Evolutionary conservation across 768 basidiomycete species (phyloP).

Genomic region (Suillus cothurnatus): DNA sequence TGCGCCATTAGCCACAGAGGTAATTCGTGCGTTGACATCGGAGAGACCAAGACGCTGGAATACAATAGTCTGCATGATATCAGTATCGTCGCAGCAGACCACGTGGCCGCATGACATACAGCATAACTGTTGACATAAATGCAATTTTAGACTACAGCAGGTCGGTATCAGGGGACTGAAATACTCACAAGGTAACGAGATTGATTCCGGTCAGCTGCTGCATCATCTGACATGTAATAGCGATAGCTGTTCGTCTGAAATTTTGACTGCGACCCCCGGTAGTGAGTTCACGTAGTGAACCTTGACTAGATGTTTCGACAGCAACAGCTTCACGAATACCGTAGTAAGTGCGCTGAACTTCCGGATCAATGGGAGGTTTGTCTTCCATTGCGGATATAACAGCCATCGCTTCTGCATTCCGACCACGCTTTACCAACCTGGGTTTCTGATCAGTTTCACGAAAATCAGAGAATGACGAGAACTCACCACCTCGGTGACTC

Average conservation of each 20-base stretch:
- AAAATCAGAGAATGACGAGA: background rate
- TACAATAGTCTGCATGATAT: slow-evolving; percentile 14
- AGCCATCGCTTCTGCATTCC: slow-evolving; percentile 40
- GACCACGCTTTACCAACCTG: slow-evolving; percentile 27
- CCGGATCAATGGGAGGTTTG: slow-evolving; percentile 32
- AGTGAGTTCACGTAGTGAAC: slow-evolving; percentile 38
- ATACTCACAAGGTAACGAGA: slow-evolving; percentile 28
- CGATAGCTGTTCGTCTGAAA: slow-evolving; percentile 31
- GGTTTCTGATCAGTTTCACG: background rate
- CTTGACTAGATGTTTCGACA: slow-evolving; percentile 26
- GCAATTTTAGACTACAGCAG: background rate
- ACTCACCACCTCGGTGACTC: slow-evolving; percentile 38
- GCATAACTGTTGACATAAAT: slow-evolving; percentile 13
- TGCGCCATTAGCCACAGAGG: slow-evolving; percentile 40
- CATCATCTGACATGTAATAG: slow-evolving; percentile 27
- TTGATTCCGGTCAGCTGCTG: slow-evolving; percentile 37
- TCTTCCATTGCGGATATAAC: slow-evolving; percentile 46
- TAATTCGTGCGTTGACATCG: slow-evolving; percentile 27
- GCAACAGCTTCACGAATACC: slow-evolving; percentile 41
- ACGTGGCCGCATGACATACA: slow-evolving; percentile 5
- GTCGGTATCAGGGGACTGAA: background rate
- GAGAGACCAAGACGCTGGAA: slow-evolving; percentile 26
- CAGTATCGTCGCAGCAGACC: background rate
- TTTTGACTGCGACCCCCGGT: slow-evolving; percentile 43
- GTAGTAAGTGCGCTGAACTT: slow-evolving; percentile 37